phyloP scores from a whole-genome alignment of 768 basidiomycete genomes.

The Termitomyces sp. region DNA sequence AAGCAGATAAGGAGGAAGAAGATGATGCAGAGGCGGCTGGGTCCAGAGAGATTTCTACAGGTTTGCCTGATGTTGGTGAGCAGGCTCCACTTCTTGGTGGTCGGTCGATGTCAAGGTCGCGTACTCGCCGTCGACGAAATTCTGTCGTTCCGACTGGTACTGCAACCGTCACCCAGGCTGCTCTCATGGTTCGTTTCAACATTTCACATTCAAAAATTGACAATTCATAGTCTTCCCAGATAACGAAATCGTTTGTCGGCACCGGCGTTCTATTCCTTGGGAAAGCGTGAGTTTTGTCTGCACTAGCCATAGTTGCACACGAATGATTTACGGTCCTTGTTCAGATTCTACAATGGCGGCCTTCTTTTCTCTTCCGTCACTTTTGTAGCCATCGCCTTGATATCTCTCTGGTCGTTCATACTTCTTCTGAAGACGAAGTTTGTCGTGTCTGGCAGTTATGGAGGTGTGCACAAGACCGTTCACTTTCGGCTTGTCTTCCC shows the following conservation, averaged over 20 bases:
- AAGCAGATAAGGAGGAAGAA: slow-evolving; percentile 75
- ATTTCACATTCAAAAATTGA: not conserved
- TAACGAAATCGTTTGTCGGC: slow-evolving; percentile 91
- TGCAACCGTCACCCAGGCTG: slow-evolving; percentile 86
- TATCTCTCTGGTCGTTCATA: slow-evolving; percentile 92
- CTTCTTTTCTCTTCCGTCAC: slow-evolving; percentile 81
- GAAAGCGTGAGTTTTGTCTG: slow-evolving; percentile 61
- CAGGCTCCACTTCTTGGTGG: slow-evolving; percentile 49
- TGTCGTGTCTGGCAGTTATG: slow-evolving; percentile 88
- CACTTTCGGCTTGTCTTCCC: not conserved
- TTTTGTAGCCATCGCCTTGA: slow-evolving; percentile 73
- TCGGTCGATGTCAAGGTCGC: slow-evolving; percentile 37
- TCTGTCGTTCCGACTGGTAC: slow-evolving; percentile 71
- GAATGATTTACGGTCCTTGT: not conserved
- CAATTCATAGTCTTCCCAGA: slow-evolving; percentile 31
- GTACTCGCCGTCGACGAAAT: slow-evolving; percentile 45
- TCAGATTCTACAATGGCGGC: slow-evolving; percentile 92
- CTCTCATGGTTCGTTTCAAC: slow-evolving; percentile 69
- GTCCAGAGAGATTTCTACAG: slow-evolving; percentile 11
- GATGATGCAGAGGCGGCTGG: slow-evolving; percentile 37
- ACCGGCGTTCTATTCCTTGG: slow-evolving; percentile 96
- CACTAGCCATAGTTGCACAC: no score
- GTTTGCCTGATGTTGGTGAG: slow-evolving; percentile 34
- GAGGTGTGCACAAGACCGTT: slow-evolving; percentile 51
- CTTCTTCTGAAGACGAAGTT: slow-evolving; percentile 85